phyloP scores from a whole-genome alignment of 768 basidiomycete species.

The Xerocomus spinulosus region DNA sequence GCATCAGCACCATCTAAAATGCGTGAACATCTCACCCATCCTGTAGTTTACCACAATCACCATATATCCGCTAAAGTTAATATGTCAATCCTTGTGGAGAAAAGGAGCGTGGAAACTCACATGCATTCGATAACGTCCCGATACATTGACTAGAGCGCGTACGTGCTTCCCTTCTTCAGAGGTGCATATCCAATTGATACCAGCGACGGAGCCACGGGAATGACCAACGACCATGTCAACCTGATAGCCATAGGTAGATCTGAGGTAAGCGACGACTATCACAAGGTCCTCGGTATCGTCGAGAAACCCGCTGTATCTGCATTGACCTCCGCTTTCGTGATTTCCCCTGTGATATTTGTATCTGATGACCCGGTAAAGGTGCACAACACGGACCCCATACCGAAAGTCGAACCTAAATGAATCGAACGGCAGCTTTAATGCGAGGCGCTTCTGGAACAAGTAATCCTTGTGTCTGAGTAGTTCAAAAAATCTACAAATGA shows the following conservation, averaged over 20 bases:
- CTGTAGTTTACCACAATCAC: conserved; percentile 9
- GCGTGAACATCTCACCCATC: conserved; percentile 1
- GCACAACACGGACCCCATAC: conserved; percentile 37
- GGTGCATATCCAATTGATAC: conserved; percentile 64
- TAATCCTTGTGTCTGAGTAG: conserved; percentile 75
- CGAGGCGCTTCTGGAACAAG: conserved; percentile 72
- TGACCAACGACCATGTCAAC: conserved; percentile 72
- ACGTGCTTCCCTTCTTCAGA: conserved; percentile 53
- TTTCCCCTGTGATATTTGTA: conserved; percentile 49
- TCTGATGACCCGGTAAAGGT: background rate
- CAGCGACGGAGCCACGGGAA: conserved; percentile 70
- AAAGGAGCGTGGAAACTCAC: conserved; percentile 37
- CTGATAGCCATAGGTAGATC: conserved; percentile 55
- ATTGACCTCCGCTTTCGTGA: conserved; percentile 68
- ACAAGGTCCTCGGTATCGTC: conserved; percentile 65
- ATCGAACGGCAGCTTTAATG: conserved; percentile 60
- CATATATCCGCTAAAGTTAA: conserved; percentile 24
- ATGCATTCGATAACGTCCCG: conserved; percentile 76
- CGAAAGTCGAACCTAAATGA: conserved; percentile 88
- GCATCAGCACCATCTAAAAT: conserved; percentile 18
- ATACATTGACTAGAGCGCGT: conserved; percentile 64
- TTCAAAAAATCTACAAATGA: background rate
- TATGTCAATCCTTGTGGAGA: background rate
- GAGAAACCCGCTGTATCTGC: conserved; percentile 54
- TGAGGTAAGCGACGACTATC: conserved; percentile 60